A percentile compares a stretch with the other conserved stretches of the same genome.
Conservation (phyloP, 1,284 basidiomycete genomes). For the Ceraceosorus guamensis region DNA sequence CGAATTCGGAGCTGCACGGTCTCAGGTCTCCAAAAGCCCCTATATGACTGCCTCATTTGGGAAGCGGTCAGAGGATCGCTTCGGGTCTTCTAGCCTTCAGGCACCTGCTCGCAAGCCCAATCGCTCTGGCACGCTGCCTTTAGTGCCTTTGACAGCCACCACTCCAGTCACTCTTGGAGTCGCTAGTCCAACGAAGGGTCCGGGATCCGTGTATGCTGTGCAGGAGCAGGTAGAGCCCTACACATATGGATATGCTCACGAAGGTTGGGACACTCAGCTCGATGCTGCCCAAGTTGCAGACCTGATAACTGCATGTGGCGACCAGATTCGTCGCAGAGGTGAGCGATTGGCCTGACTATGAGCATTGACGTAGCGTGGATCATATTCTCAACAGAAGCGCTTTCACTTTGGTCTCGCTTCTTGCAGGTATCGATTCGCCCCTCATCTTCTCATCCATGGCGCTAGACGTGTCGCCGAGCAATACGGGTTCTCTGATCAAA, state of each 20-base stretch:
- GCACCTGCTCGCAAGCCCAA: no score
- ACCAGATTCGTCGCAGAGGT: slow-evolving; percentile 33
- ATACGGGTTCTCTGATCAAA: slow-evolving; percentile 28
- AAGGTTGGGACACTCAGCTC: slow-evolving; percentile 30
- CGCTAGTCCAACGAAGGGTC: neutral
- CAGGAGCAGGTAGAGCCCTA: slow-evolving; percentile 1
- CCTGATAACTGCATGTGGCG: slow-evolving; percentile 26
- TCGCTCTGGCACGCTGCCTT: neutral
- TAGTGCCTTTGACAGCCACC: neutral
- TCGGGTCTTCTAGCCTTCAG: no score
- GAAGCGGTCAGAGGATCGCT: no score
- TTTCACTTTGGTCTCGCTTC: neutral
- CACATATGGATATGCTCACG: slow-evolving; percentile 35
- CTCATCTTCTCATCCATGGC: slow-evolving; percentile 47
- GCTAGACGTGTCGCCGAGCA: slow-evolving; percentile 33
- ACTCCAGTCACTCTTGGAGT: neutral
- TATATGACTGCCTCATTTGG: no score
- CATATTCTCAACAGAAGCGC: no score
- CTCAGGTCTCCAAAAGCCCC: neutral
- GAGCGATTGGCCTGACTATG: slow-evolving; percentile 6
- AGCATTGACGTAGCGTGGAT: no score
- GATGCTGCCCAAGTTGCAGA: slow-evolving; percentile 19
- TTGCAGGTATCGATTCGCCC: slow-evolving; percentile 34
- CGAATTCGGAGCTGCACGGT: neutral
- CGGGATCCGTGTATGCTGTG: neutral